phyloP scores from a whole-genome alignment of 441 rosid genomes.

The Kokia cookei region DNA sequence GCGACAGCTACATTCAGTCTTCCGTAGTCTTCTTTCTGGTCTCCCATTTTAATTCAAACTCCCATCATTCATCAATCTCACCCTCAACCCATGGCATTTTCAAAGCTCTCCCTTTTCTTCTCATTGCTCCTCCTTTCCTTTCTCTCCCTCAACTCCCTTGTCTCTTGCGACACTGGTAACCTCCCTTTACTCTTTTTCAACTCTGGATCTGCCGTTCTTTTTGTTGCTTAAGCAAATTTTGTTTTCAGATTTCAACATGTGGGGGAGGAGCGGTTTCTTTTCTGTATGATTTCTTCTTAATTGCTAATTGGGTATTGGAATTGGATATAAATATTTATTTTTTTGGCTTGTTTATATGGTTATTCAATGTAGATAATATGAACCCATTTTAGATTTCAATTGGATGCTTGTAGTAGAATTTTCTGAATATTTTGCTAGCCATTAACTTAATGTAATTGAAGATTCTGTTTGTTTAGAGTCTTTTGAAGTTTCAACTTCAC shows the following conservation, averaged over 20 bases:
- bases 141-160: constrained; percentile 21
- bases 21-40: not conserved
- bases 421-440: not conserved
- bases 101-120: constrained; percentile 19
- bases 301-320: too few species aligned
- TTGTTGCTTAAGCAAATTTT: not conserved
- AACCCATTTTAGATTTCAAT: not conserved
- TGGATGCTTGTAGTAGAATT: not conserved
- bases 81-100: constrained; percentile 19
- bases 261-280: too few species aligned
- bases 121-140: constrained; percentile 19
- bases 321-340: too few species aligned
- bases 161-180: constrained; percentile 31
- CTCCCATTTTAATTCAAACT: not conserved
- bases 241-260: not conserved
- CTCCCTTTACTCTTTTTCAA: not conserved
- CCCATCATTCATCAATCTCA: not conserved
- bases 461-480: not conserved
- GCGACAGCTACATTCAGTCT: not conserved
- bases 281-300: too few species aligned
- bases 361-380: not conserved
- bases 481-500: not conserved
- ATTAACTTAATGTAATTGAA: not conserved
- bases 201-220: not conserved
- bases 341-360: not conserved